Conservation (phyloP, 169 alveolate species). For the Cryptosporidium meleagridis region DNA sequence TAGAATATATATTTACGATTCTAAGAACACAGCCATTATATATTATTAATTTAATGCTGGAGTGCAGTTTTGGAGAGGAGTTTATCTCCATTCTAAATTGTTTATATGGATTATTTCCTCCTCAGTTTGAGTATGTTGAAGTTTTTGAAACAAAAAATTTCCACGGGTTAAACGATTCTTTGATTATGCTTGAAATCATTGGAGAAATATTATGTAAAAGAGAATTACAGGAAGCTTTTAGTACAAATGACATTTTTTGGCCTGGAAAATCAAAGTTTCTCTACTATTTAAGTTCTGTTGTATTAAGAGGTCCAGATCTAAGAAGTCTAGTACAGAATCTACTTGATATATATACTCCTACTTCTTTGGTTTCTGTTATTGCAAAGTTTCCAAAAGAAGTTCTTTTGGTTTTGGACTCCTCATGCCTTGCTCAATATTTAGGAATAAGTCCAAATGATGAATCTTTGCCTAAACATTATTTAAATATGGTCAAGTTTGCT, state of each 20-base stretch:
- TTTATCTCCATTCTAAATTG: constrained; percentile 10
- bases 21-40: constrained; percentile 27
- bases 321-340: neutral
- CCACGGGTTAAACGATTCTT: constrained; percentile 39
- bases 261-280: constrained; percentile 38
- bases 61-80: constrained; percentile 51
- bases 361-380: constrained; percentile 24
- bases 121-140: neutral
- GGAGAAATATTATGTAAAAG: constrained; percentile 46
- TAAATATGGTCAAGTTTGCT: constrained; percentile 27
- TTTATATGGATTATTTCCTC: constrained; percentile 27
- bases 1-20: constrained; percentile 18
- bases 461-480: constrained; percentile 7
- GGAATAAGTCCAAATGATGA: constrained; percentile 14
- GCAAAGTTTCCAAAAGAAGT: constrained; percentile 13
- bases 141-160: constrained; percentile 9
- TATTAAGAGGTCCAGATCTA: constrained; percentile 38
- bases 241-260: constrained; percentile 33
- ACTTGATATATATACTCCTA: constrained; percentile 27
- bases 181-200: constrained; percentile 22
- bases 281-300: constrained; percentile 10
- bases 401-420: constrained; percentile 16
- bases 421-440: constrained; percentile 6
- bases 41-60: constrained; percentile 20
- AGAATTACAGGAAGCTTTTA: constrained; percentile 14